A percentile compares a stretch with the other conserved stretches of the same genome.
These are phyloP conservation scores for Noccaea caerulescens DNA, from an alignment of 345 rosid species.

Conservation along the genomic window DNA sequence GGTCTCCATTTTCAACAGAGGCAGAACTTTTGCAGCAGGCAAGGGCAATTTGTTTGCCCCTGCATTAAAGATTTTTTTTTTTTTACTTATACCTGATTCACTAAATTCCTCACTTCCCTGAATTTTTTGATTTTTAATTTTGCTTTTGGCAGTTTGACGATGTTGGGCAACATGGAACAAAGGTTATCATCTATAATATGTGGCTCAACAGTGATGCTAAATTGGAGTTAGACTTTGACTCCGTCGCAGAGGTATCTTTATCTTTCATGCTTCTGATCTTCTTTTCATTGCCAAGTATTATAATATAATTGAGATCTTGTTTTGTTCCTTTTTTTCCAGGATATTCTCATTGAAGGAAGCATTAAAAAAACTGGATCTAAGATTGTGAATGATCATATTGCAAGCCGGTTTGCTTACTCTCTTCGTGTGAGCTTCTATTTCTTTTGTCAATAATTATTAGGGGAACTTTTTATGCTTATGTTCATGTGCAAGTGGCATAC, in stretches of 20 bases:
- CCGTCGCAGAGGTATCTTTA: slow-evolving; percentile 61
- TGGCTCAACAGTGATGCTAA: slow-evolving; percentile 73
- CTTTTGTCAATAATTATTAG: neutral
- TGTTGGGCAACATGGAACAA: slow-evolving; percentile 84
- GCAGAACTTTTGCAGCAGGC: slow-evolving; percentile 90
- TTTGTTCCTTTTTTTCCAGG: slow-evolving; percentile 50
- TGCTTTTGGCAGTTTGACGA: slow-evolving; percentile 71
- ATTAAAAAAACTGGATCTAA: slow-evolving; percentile 56
- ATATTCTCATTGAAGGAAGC: slow-evolving; percentile 77
- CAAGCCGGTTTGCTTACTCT: slow-evolving; percentile 65
- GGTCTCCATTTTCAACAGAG: slow-evolving; percentile 94
- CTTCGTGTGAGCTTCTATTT: slow-evolving; percentile 71
- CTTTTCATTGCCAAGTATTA: slow-evolving; percentile 13
- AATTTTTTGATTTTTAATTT: slow-evolving; percentile 14
- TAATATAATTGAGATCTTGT: slow-evolving; percentile 28
- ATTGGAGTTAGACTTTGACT: slow-evolving; percentile 78
- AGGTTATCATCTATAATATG: slow-evolving; percentile 79
- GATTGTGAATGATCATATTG: slow-evolving; percentile 67
- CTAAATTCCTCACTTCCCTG: slow-evolving; percentile 25
- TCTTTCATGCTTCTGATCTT: slow-evolving; percentile 28
- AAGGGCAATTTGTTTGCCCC: slow-evolving; percentile 30
- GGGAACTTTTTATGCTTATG: slow-evolving; percentile 22
- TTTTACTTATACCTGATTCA: neutral
- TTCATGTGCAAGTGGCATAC: slow-evolving; percentile 26
- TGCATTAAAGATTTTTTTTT: neutral